phyloP scores from a whole-genome alignment of 2,329 filamentous ascomycete genomes.

The Cladosporium sphaerospermum region DNA sequence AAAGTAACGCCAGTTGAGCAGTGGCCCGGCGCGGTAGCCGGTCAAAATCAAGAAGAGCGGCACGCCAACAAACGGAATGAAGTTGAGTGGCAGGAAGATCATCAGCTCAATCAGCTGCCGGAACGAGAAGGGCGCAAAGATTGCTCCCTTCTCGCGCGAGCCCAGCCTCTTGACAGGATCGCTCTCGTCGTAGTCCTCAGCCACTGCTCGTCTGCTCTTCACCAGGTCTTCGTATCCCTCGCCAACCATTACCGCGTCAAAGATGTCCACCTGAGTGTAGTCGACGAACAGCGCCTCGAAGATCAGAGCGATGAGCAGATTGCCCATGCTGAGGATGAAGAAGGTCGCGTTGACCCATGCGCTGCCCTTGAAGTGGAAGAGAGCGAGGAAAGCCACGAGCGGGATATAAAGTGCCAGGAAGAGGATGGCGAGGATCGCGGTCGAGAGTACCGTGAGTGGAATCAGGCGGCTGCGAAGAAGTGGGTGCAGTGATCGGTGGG shows the following conservation, averaged over 20 bases:
- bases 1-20: slow-evolving; percentile 89
- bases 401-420: slow-evolving; percentile 86
- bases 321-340: slow-evolving; percentile 66
- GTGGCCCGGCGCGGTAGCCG: slow-evolving; percentile 77
- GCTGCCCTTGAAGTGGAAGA: slow-evolving; percentile 73
- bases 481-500: slow-evolving; percentile 74
- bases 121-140: slow-evolving; percentile 83
- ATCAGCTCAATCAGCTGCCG: slow-evolving; percentile 86
- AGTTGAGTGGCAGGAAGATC: slow-evolving; percentile 62
- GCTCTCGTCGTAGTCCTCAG: slow-evolving; percentile 65
- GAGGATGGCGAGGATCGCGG: slow-evolving; percentile 75
- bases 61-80: slow-evolving; percentile 76
- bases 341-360: slow-evolving; percentile 90
- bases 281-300: slow-evolving; percentile 54
- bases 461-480: slow-evolving; percentile 71
- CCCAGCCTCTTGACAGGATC: slow-evolving; percentile 74
- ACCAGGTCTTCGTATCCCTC: slow-evolving; percentile 65
- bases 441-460: slow-evolving; percentile 73
- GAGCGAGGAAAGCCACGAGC: slow-evolving; percentile 77
- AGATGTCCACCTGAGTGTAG: slow-evolving; percentile 70
- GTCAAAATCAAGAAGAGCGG: slow-evolving; percentile 84
- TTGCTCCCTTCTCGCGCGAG: slow-evolving; percentile 67
- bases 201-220: slow-evolving; percentile 49
- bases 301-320: slow-evolving; percentile 54
- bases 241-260: slow-evolving; percentile 75